phyloP scores from a whole-genome alignment of 331 rosid genomes.

The Malus hybrid region DNA sequence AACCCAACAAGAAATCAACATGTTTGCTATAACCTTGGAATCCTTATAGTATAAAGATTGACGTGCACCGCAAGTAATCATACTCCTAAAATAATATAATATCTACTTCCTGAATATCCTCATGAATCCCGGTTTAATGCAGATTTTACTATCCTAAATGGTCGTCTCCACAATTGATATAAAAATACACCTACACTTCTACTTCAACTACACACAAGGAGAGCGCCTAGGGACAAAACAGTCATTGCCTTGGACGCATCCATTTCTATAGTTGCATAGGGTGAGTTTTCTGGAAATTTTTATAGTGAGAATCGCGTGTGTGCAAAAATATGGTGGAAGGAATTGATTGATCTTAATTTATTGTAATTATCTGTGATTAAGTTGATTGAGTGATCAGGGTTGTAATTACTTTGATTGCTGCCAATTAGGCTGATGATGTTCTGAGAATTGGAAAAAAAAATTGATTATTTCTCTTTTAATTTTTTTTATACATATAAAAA shows the following conservation, averaged over 20 bases:
- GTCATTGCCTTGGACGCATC: not conserved
- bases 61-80: too few relatives aligned
- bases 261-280: not conserved
- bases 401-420: not conserved
- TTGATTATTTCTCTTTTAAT: too few relatives aligned
- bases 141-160: too few relatives aligned
- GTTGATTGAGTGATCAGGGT: not conserved
- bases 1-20: too few relatives aligned
- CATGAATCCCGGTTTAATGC: not conserved
- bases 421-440: not conserved
- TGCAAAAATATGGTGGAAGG: not conserved
- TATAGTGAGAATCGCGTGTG: not conserved
- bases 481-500: too few relatives aligned
- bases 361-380: not conserved
- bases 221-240: not conserved
- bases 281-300: not conserved
- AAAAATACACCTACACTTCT: too few relatives aligned
- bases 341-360: not conserved
- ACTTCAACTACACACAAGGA: not conserved
- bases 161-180: too few relatives aligned
- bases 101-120: too few relatives aligned
- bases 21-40: too few relatives aligned
- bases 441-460: too few relatives aligned
- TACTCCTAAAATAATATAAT: too few relatives aligned
- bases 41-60: too few relatives aligned